phyloP scores from a whole-genome alignment of 2,329 filamentous ascomycete genomes.

The Pseudogymnoascus sp. region DNA sequence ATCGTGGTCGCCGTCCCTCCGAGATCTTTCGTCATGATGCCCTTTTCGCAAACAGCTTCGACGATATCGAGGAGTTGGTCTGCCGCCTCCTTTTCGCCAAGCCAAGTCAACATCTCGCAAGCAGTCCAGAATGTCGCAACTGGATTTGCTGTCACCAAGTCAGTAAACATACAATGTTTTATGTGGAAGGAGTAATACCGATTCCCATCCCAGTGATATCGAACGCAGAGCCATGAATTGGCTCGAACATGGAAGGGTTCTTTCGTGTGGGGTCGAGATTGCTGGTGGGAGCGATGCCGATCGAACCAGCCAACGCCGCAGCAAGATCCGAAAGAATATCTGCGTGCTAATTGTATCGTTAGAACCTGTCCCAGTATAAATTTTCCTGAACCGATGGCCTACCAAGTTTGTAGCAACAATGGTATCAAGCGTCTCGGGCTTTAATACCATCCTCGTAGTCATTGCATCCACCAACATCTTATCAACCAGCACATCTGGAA shows the following conservation, averaged over 20 bases:
- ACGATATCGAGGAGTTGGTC: constrained; percentile 43
- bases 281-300: constrained; percentile 63
- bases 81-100: constrained; percentile 45
- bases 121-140: constrained; percentile 52
- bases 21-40: constrained; percentile 17
- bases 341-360: constrained; percentile 36
- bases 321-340: constrained; percentile 66
- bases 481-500: constrained; percentile 50
- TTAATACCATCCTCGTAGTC: constrained; percentile 46
- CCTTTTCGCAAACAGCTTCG: constrained; percentile 42
- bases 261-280: constrained; percentile 55
- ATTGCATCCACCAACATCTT: constrained; percentile 56
- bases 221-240: constrained; percentile 47
- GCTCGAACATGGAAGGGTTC: constrained; percentile 53
- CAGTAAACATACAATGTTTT: neutral
- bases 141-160: constrained; percentile 50
- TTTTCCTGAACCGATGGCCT: neutral
- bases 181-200: neutral
- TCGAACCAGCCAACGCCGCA: constrained; percentile 60
- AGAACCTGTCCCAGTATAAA: neutral
- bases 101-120: constrained; percentile 49
- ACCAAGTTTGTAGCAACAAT: constrained; percentile 51
- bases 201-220: constrained; percentile 11
- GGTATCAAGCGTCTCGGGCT: constrained; percentile 51
- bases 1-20: constrained; percentile 13